These are phyloP conservation scores for Paraconiothyrium sp. DNA, from an alignment of 2,329 filamentous ascomycete genomes.

Conservation along the genomic window DNA sequence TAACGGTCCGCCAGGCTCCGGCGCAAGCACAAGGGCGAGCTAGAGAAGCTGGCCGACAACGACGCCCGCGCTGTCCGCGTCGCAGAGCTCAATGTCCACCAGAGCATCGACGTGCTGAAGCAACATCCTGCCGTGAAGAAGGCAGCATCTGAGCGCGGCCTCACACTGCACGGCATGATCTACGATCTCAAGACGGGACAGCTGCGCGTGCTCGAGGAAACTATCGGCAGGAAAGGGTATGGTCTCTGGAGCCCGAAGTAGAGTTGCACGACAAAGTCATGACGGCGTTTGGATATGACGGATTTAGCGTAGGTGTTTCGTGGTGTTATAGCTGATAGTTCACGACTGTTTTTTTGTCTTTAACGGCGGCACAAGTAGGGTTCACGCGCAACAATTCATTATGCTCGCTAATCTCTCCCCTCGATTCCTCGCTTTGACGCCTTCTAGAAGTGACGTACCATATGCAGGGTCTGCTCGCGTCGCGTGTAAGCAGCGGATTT, in stretches of 20 bases:
- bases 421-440: background rate
- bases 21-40: conserved; percentile 61
- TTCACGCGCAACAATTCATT: background rate
- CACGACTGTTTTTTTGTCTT: background rate
- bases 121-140: conserved; percentile 75
- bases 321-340: conserved; percentile 8
- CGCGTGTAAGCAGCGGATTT: conserved; percentile 13
- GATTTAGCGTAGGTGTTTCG: conserved; percentile 11
- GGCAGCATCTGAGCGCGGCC: conserved; percentile 73
- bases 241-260: conserved; percentile 25
- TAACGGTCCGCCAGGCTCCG: conserved; percentile 50
- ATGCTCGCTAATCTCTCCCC: background rate
- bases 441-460: conserved; percentile 3
- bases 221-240: conserved; percentile 23
- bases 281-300: background rate
- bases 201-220: conserved; percentile 61
- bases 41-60: conserved; percentile 56
- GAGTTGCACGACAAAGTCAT: background rate
- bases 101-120: conserved; percentile 73
- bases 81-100: conserved; percentile 79
- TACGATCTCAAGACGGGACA: conserved; percentile 72
- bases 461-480: background rate
- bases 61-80: conserved; percentile 68
- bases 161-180: conserved; percentile 80
- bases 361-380: background rate